A percentile compares a stretch with the other conserved stretches of the same genome.
These are phyloP conservation scores for Primulina eburnea DNA, from an alignment of 257 asterid species.

Conservation along the genomic window DNA sequence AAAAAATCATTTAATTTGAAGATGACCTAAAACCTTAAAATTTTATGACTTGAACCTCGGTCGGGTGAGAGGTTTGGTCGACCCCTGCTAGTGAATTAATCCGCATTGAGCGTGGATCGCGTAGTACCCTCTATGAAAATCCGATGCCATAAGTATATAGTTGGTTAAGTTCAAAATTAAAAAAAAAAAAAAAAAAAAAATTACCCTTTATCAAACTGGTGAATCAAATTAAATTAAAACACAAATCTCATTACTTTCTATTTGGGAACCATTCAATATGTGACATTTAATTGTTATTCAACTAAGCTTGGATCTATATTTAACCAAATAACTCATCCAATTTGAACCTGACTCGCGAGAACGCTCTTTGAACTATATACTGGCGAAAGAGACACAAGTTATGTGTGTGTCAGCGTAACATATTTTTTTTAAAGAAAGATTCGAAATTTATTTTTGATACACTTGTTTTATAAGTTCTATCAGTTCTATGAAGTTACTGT, in stretches of 20 bases:
- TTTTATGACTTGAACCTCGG: too few relatives aligned
- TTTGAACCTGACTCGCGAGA: conserved; percentile 48
- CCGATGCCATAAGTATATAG: too few relatives aligned
- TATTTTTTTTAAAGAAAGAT: too few relatives aligned
- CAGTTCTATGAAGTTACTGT: neutral
- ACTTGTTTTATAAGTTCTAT: neutral
- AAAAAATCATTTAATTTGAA: too few relatives aligned
- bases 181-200: neutral
- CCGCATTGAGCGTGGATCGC: too few relatives aligned
- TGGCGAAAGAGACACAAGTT: neutral
- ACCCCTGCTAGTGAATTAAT: too few relatives aligned
- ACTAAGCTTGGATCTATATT: conserved; percentile 43
- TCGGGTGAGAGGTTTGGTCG: too few relatives aligned
- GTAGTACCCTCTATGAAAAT: too few relatives aligned
- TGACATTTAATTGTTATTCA: conserved; percentile 20
- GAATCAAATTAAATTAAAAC: conserved; percentile 25
- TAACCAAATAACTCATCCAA: conserved; percentile 78
- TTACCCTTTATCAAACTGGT: conserved; percentile 31
- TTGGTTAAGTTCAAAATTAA: neutral
- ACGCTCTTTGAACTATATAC: conserved; percentile 34
- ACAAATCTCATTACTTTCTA: conserved; percentile 23
- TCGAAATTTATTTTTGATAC: too few relatives aligned
- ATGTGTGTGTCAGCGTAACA: neutral
- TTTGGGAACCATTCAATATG: conserved; percentile 25
- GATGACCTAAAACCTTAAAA: too few relatives aligned